Conservation (phyloP, 2,329 filamentous ascomycete species). For the Ascochyta viciae-villosae region DNA sequence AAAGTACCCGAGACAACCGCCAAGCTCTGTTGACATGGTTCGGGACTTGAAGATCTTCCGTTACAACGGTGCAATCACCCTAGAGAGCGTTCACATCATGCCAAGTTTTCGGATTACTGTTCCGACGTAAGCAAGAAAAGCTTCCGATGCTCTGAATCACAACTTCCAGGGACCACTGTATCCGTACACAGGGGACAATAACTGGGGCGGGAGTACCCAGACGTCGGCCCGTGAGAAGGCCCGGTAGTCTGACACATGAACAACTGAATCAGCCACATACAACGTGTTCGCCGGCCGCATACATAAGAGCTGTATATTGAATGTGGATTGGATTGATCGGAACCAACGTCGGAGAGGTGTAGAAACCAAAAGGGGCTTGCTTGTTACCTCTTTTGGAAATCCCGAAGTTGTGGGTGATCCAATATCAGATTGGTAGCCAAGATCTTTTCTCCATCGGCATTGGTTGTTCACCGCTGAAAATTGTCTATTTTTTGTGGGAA, state of each 20-base stretch:
- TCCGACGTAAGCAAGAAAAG: background rate
- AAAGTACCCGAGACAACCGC: background rate
- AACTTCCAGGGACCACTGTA: background rate
- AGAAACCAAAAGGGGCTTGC: background rate
- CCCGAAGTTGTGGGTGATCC: background rate
- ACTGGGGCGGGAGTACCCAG: constrained; percentile 3
- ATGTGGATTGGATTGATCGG: background rate
- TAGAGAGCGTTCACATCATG: background rate
- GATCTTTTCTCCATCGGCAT: background rate
- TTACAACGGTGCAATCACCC: background rate
- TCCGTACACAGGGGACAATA: background rate
- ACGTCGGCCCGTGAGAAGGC: constrained; percentile 11
- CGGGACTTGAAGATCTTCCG: background rate
- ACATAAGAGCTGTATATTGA: constrained; percentile 1
- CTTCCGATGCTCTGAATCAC: background rate
- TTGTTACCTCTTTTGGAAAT: background rate
- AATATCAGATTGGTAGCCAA: background rate
- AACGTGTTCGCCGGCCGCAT: constrained; percentile 1
- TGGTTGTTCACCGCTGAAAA: background rate
- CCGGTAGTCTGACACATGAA: constrained; percentile 7
- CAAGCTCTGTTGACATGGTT: background rate
- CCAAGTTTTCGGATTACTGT: background rate
- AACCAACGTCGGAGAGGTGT: background rate
- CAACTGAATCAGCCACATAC: background rate
- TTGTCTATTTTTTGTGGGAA: background rate